A percentile compares a stretch with the other conserved stretches of the same genome.
These are phyloP conservation scores for Russula griseocarnosa DNA, from an alignment of 768 basidiomycete genomes.

Conservation along the genomic window DNA sequence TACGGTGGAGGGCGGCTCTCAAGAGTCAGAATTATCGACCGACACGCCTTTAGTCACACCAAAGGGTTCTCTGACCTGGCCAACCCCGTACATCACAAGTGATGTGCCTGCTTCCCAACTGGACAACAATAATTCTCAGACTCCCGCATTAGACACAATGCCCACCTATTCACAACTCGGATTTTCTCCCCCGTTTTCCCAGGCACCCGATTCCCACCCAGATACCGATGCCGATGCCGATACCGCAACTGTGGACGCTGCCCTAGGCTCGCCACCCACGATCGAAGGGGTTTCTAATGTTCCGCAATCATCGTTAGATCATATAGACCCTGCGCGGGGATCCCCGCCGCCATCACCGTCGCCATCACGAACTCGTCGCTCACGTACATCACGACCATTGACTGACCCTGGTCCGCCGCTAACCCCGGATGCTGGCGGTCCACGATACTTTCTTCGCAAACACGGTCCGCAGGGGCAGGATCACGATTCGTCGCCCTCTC, in stretches of 20 bases:
- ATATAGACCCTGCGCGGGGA: background rate
- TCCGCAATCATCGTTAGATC: background rate
- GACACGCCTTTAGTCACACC: conserved; percentile 54
- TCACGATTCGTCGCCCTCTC: conserved; percentile 7
- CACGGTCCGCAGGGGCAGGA: conserved; percentile 7
- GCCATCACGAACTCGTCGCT: conserved; percentile 11
- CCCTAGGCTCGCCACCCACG: background rate
- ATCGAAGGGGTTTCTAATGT: conserved; percentile 2
- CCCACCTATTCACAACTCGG: conserved; percentile 38
- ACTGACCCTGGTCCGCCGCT: background rate
- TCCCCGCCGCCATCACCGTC: background rate
- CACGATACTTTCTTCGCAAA: conserved; percentile 33
- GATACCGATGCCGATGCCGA: background rate
- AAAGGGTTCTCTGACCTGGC: conserved; percentile 50
- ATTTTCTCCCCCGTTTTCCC: conserved; percentile 32
- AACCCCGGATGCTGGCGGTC: conserved; percentile 1
- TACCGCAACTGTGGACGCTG: background rate
- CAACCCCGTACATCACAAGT: conserved; percentile 31
- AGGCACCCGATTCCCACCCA: conserved; percentile 4
- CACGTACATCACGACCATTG: background rate
- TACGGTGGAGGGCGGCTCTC: conserved; percentile 33
- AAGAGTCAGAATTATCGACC: conserved; percentile 45
- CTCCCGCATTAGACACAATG: conserved; percentile 31
- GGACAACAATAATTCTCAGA: conserved; percentile 35
- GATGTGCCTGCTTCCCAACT: conserved; percentile 39